Evolutionary conservation across 1,284 basidiomycete species (phyloP).

Genomic region (Trichosporon coremiiforme): DNA sequence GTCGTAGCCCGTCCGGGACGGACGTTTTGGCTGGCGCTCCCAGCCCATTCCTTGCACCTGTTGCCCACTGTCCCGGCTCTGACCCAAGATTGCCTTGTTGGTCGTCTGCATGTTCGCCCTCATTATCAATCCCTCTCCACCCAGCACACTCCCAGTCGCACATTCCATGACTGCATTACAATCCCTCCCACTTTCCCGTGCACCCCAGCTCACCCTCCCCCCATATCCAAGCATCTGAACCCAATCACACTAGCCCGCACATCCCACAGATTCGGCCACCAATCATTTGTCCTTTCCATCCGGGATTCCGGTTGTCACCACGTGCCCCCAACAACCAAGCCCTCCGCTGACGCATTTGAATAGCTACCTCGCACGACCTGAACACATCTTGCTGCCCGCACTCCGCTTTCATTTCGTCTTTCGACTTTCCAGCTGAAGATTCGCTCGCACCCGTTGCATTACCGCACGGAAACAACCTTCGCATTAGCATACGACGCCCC

Average conservation of each 20-base stretch:
- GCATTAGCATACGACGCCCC: background rate
- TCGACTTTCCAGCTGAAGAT: background rate
- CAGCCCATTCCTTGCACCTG: slow-evolving; percentile 7
- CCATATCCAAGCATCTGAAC: slow-evolving; percentile 12
- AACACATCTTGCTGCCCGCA: background rate
- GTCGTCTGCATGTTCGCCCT: slow-evolving; percentile 12
- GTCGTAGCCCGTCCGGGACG: slow-evolving; percentile 9
- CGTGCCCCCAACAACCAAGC: background rate
- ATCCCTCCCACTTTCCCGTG: background rate
- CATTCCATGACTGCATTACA: slow-evolving; percentile 7
- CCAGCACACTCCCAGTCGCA: background rate
- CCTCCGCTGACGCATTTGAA: slow-evolving; percentile 4
- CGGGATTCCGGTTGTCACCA: slow-evolving; percentile 15
- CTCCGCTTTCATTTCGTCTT: slow-evolving; percentile 1
- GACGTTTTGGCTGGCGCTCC: background rate
- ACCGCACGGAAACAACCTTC: slow-evolving; percentile 5
- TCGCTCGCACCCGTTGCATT: background rate
- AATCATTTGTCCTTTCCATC: background rate
- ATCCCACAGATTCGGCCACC: background rate
- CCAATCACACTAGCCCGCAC: background rate
- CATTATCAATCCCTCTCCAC: background rate
- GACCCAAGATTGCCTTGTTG: slow-evolving; percentile 9
- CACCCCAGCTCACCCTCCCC: background rate
- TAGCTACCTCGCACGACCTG: background rate
- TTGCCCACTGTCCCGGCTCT: slow-evolving; percentile 6